Conservation (phyloP, 2,329 filamentous ascomycete species). For the Neopestalotiopsis rosae region DNA sequence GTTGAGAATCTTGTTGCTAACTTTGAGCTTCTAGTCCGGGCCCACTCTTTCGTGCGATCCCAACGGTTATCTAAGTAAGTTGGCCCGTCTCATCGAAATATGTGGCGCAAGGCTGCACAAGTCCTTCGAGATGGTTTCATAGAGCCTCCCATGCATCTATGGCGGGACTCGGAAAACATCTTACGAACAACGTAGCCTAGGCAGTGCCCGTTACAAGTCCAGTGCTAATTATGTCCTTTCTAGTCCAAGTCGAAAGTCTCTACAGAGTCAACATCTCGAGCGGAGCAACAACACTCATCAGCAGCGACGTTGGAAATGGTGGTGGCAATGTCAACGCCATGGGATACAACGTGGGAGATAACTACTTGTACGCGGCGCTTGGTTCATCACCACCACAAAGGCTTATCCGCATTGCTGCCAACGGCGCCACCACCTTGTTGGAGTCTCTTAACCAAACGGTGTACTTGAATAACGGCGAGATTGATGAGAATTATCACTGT, state of each 20-base stretch:
- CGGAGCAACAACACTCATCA: constrained; percentile 14
- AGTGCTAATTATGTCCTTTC: neutral
- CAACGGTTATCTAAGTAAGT: constrained; percentile 23
- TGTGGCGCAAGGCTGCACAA: too few species aligned
- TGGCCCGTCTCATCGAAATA: too few species aligned
- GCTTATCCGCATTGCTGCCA: constrained; percentile 22
- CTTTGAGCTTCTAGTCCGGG: neutral
- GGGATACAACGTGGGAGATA: constrained; percentile 24
- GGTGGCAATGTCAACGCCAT: constrained; percentile 21
- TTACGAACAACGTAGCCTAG: neutral
- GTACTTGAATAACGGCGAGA: constrained; percentile 1
- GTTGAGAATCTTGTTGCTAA: neutral
- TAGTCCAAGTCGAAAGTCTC: constrained; percentile 18
- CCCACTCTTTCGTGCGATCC: constrained; percentile 18
- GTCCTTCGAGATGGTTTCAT: too few species aligned
- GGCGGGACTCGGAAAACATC: too few species aligned
- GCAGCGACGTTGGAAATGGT: constrained; percentile 14
- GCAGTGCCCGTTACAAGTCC: neutral
- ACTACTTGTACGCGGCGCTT: constrained; percentile 23
- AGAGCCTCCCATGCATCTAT: too few species aligned
- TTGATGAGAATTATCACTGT: constrained; percentile 2
- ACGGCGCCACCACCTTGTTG: constrained; percentile 18
- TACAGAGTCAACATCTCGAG: constrained; percentile 22
- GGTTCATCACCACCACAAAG: neutral
- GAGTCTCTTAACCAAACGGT: neutral